Conservation (phyloP, 2,329 filamentous ascomycete species). For the Pestalotiopsis sp. region DNA sequence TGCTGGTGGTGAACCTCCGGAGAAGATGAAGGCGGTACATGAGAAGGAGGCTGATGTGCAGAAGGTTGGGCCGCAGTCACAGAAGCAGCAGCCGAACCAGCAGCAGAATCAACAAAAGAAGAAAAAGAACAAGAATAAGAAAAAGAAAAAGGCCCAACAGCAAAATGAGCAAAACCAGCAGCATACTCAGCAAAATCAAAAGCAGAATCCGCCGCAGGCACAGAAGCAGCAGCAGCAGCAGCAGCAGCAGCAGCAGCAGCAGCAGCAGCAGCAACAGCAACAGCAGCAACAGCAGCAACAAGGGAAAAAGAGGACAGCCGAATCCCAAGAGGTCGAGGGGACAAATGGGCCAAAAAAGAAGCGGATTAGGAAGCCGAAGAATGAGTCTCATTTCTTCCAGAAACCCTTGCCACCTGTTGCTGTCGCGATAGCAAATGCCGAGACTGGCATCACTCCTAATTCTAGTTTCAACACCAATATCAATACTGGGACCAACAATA, state of each 20-base stretch:
- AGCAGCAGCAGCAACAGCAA: not conserved
- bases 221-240: not conserved
- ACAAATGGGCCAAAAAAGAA: not conserved
- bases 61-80: not conserved
- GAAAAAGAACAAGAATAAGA: not conserved
- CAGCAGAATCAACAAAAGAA: not conserved
- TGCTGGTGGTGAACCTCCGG: not conserved
- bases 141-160: not conserved
- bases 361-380: not conserved
- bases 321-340: not conserved
- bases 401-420: not conserved
- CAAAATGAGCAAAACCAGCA: not conserved
- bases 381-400: slow-evolving; percentile 14
- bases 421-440: not conserved
- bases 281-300: not conserved
- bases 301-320: not conserved
- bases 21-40: not conserved
- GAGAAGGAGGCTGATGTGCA: not conserved
- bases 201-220: not conserved
- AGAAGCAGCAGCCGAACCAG: not conserved
- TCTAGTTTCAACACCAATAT: not conserved
- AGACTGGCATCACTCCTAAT: not conserved
- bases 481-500: not conserved
- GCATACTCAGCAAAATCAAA: not conserved
- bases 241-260: too few relatives aligned